Conservation (phyloP, 345 rosid genomes). For the Abelmoschus esculentus region DNA sequence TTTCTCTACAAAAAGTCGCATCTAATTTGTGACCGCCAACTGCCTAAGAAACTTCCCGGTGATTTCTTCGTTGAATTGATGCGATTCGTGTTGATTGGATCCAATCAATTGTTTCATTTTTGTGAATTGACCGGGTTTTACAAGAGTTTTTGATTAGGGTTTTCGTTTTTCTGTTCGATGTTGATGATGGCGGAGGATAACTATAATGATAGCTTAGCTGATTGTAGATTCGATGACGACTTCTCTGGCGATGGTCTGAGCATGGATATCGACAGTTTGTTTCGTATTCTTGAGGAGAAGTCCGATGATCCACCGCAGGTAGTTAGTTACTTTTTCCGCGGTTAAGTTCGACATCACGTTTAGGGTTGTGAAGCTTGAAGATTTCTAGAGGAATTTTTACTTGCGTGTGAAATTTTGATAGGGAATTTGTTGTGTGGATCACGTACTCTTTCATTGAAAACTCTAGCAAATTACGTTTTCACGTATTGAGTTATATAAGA, state of each 20-base stretch:
- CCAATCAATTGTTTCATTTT: background rate
- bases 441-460: background rate
- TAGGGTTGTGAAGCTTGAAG: conserved; percentile 1
- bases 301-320: conserved; percentile 34
- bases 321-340: conserved; percentile 9
- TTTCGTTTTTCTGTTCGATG: conserved; percentile 5
- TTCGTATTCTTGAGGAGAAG: conserved; percentile 34
- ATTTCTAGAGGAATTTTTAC: background rate
- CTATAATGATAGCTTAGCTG: conserved; percentile 8
- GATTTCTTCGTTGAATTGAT: background rate
- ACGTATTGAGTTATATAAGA: too few species aligned
- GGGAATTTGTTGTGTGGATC: background rate
- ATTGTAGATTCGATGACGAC: conserved; percentile 5
- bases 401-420: background rate
- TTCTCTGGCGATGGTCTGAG: conserved; percentile 21
- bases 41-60: conserved; percentile 20
- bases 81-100: conserved; percentile 12
- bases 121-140: background rate
- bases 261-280: conserved; percentile 34
- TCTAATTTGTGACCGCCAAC: conserved; percentile 16
- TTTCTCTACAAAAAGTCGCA: conserved; percentile 22
- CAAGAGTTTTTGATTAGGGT: conserved; percentile 1
- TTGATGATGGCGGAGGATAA: conserved; percentile 32
- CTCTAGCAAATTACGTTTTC: too few species aligned
- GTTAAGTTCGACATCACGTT: background rate